Evolutionary conservation across 1,284 basidiomycete genomes (phyloP), one percentile per base, ranked within the genome.

Genomic region (Entoloma clypeatum): DNA sequence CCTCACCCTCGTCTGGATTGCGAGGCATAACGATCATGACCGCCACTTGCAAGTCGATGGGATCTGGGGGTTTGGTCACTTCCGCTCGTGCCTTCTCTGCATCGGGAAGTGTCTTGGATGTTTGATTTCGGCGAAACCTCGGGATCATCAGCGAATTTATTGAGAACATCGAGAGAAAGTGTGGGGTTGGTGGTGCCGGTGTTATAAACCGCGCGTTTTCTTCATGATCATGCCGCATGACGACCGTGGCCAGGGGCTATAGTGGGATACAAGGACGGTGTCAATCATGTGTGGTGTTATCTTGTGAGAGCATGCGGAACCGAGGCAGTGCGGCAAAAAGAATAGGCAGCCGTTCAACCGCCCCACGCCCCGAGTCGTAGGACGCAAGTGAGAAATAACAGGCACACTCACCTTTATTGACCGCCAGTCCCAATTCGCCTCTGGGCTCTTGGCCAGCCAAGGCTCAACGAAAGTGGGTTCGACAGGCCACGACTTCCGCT

Each of bases 11-110:
- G n/a, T 33, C 5, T n/a, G 39, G 42, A 21, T 18, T 38, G 14
- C 24, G 44, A 21, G 63, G 63, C 58, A 65, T 62, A 9, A 44
- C 47, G 34, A 65, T 55, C 48, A 63, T 46, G 10, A 63, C 54
- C 5, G 56, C 54, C 11, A 65, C 47, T 23, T 61, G 45, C 9
- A 59, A 44, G 16, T 50, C 50, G 8, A 48, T 40, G 7, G 45
- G 27, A 5, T n/a, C 27, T 23, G 43, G 19, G 13, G 44, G 2
- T 39, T 49, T 41, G 21, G 26, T 13, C 11, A 14, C 23, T 17
- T 18, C 29, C 18, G 38, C 40, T 7, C 39, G 35, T 4, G 34
- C 16, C 16, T 38, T 22, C 31, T 30, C n/a, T 3, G 37, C n/a
- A n/a, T n/a, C n/a, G 17, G 13, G 13, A n/a, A 16, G 30, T 11